Percentiles rank a stretch among this genome's conserved stretches.
These are phyloP conservation scores for Chrysosporium keratinophilum DNA, from an alignment of 2,329 filamentous ascomycete species.

Conservation along the genomic window DNA sequence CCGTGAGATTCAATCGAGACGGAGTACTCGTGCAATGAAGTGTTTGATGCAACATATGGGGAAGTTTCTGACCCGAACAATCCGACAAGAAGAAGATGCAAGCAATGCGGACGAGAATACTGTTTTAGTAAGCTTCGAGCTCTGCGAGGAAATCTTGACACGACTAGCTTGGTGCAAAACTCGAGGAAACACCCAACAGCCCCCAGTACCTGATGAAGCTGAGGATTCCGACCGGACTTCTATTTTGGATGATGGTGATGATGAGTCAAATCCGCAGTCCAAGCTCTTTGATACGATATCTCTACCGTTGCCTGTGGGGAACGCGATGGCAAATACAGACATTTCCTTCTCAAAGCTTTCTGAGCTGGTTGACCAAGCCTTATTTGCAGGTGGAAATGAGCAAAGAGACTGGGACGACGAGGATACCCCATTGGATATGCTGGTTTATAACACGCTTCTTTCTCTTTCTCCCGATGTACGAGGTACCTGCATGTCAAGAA, in stretches of 20 bases:
- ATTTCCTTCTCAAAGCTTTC: slow-evolving; percentile 62
- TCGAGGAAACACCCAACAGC: slow-evolving; percentile 17
- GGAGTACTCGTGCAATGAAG: slow-evolving; percentile 66
- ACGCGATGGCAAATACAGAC: slow-evolving; percentile 39
- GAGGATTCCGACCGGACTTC: slow-evolving; percentile 26
- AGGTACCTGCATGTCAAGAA: slow-evolving; percentile 74
- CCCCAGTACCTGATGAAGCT: slow-evolving; percentile 6
- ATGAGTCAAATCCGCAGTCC: slow-evolving; percentile 21
- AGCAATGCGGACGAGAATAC: slow-evolving; percentile 26
- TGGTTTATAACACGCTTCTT: slow-evolving; percentile 67
- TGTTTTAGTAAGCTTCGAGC: slow-evolving; percentile 55
- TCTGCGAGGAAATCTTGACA: slow-evolving; percentile 68
- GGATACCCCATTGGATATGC: slow-evolving; percentile 64
- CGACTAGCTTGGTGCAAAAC: slow-evolving; percentile 65
- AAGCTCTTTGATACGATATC: slow-evolving; percentile 23
- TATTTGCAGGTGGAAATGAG: slow-evolving; percentile 53
- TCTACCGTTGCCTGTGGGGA: slow-evolving; percentile 37
- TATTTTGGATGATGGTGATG: slow-evolving; percentile 19
- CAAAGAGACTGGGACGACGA: slow-evolving; percentile 67
- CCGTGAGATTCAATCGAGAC: slow-evolving; percentile 60
- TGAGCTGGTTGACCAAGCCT: slow-evolving; percentile 61
- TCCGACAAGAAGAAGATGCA: slow-evolving; percentile 17
- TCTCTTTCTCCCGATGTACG: slow-evolving; percentile 71
- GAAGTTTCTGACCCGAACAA: slow-evolving; percentile 23
- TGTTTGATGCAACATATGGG: slow-evolving; percentile 60